Base-by-base conservation (phyloP, 495 filamentous ascomycete species). In the Podospora comata region DNA sequence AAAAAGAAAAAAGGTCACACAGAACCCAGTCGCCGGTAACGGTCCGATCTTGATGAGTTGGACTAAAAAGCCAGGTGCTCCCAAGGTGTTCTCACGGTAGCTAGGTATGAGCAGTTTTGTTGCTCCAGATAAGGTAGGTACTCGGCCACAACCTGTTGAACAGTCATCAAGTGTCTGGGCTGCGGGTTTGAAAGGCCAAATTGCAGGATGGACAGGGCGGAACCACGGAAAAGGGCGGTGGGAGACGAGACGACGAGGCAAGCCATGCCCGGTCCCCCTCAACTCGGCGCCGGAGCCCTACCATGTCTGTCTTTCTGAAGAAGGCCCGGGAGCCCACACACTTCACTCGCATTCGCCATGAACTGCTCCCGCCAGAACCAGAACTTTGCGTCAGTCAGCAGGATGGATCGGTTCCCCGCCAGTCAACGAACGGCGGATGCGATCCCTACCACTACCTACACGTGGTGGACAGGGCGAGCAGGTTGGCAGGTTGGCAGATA, bases 1-100 rank as follows among this genome's bases (percentile, higher is more conserved):
- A 57, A 27, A 19, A 61, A 27, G n/a, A 58, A n/a, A 27, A 64
- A 64, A 34, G 9, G 26, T 3, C 26, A 18, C 55, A 23, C 57
- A 62, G 7, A 44, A 44, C 28, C 60, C 61, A 26, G 65, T 48
- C 64, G 65, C 74, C 72, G 69, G 72, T 73, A 74, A 74, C 72
- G 72, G 74, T 68, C 74, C 72, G 72, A 74, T 67, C 67, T 67
- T 60, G 61, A 20, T 30, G 9, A 16, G 19, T 28, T 61, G 27
- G 59, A 26, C 7, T 18, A 61, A 27, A 32, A 32, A 32, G 30
- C 30, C 30, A 32, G 30, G 30, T 32, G 30, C 30, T 32, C 30
- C 30, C 30, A 32, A 32, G 30, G 1, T 32, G 30, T 7, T 32
- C 30, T 7, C 30, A 32, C 4, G 30, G 7, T 48, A 39, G 39